Evolutionary conservation across 2,329 filamentous ascomycete species (phyloP), one percentile per base, ranked within the genome.

Genomic region (Phialocephala sp.): DNA sequence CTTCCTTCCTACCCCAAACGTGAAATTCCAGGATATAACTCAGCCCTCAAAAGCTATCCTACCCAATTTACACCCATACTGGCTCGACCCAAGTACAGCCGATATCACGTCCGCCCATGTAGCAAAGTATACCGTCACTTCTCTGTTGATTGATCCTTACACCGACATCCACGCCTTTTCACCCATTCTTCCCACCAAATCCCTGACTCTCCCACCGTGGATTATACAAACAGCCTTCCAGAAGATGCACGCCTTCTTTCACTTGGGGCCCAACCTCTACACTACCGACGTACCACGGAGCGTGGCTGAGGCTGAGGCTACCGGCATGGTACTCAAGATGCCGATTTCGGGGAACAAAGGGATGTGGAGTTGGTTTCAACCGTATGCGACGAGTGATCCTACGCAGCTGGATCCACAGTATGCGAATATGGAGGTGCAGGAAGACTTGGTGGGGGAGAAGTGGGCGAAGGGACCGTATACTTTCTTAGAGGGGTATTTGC

Each of bases 351-450:
- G 62, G 3, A 47, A 62, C 4, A 64, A 67, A 58, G 66, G 66
- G 59, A 60, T 62, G 58, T 67, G 65, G 65, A 59, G 58, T n/a
- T 67, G 62, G 62, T 47, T 67, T 2, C 65, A 67, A 35, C 65
- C 65, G 2, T 67, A 62, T 27, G 37, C 32, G 4, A 32, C 27
- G 27, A 32, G 27, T 6, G 60, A 61, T n/a, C 20, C 58, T 3
- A n/a, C n/a, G 18, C 36, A 36, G 4, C 14, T 50, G 8, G 18
- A 8, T 6, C 22, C 27, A 22, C 59, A 58, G n/a, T 66, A 64
- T 37, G 61, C 64, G 50, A 54, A 45, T 3, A n/a, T 64, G 3
- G n/a, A 39, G n/a, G 32, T 59, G 18, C 32, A 43, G 12, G 18
- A 39, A 11, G 62, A 64, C n/a, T 12, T 18, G 18, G 62, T 41